A percentile compares a stretch with the other conserved stretches of the same genome.
Evolutionary conservation across 2,329 filamentous ascomycete species (phyloP).

Genomic region (Arthrobotrys sphaeroides): DNA sequence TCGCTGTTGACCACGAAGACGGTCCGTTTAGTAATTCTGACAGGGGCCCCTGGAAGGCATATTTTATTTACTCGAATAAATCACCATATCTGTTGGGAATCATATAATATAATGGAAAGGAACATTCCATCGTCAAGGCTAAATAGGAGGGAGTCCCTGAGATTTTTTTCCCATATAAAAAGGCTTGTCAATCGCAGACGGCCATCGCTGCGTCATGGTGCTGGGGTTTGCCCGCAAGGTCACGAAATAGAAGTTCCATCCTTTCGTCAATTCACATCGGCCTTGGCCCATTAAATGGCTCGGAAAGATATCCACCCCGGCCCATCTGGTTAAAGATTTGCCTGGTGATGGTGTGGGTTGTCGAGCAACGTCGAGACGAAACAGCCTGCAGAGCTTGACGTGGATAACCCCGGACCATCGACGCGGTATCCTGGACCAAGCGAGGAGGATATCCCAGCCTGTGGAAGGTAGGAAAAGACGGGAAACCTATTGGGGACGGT

Average conservation of each 20-base stretch:
- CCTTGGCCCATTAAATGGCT: conserved; percentile 44
- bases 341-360: conserved; percentile 41
- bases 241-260: conserved; percentile 50
- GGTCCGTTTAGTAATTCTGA: conserved; percentile 19
- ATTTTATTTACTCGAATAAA: conserved; percentile 7
- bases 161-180: conserved; percentile 32
- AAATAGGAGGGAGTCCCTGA: conserved; percentile 42
- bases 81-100: conserved; percentile 5
- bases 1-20: conserved; percentile 1
- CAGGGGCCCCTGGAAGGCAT: conserved; percentile 1
- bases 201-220: conserved; percentile 38
- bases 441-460: conserved; percentile 51
- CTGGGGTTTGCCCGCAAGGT: conserved; percentile 27
- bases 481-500: conserved; percentile 26
- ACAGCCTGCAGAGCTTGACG: conserved; percentile 43
- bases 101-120: conserved; percentile 36
- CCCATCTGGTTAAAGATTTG: conserved; percentile 25
- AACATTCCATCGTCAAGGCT: conserved; percentile 53
- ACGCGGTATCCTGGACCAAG: conserved; percentile 51
- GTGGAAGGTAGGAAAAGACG: conserved; percentile 49
- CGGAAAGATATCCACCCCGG: conserved; percentile 48
- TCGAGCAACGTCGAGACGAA: conserved; percentile 53
- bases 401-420: conserved; percentile 44
- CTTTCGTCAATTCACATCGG: conserved; percentile 31
- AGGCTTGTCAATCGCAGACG: conserved; percentile 50